Evolutionary conservation across 208 protist genomes (phyloP).

Genomic region (Trypanosoma vivax): DNA sequence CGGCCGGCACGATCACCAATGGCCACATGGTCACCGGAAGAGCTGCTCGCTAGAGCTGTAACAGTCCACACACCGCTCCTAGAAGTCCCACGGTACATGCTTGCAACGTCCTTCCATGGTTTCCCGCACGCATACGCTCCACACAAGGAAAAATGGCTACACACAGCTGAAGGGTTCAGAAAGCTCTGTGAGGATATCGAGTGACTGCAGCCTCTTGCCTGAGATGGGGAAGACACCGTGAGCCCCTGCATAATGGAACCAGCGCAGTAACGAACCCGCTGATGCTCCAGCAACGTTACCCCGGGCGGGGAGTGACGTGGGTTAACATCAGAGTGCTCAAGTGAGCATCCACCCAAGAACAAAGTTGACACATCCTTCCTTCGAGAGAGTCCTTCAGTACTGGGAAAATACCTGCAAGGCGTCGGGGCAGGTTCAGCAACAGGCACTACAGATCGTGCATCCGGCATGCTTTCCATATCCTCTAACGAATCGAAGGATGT

Average conservation of each 20-base stretch:
- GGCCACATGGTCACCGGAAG: slow-evolving; percentile 62
- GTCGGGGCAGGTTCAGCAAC: too few species aligned
- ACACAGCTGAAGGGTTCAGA: slow-evolving; percentile 2
- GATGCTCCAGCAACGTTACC: slow-evolving; percentile 55
- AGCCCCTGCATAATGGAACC: slow-evolving; percentile 8
- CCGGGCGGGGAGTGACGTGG: slow-evolving; percentile 24
- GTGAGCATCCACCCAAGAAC: background rate
- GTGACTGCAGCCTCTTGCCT: background rate
- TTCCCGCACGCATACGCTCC: slow-evolving; percentile 17
- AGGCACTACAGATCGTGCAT: background rate
- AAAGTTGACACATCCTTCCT: background rate
- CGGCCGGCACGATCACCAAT: slow-evolving; percentile 70
- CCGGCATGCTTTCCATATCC: background rate
- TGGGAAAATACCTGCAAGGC: too few species aligned
- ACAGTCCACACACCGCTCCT: slow-evolving; percentile 56
- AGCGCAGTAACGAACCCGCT: slow-evolving; percentile 32
- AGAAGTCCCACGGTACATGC: slow-evolving; percentile 16
- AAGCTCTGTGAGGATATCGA: background rate
- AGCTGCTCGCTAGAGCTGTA: slow-evolving; percentile 44
- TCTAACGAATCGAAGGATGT: background rate
- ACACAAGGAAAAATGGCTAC: background rate
- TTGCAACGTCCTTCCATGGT: slow-evolving; percentile 2
- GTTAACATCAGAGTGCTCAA: background rate
- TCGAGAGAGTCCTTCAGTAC: background rate
- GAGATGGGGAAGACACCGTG: slow-evolving; percentile 2